Conservation (phyloP, 2,329 filamentous ascomycete genomes). For the Hypoxylon sp. region DNA sequence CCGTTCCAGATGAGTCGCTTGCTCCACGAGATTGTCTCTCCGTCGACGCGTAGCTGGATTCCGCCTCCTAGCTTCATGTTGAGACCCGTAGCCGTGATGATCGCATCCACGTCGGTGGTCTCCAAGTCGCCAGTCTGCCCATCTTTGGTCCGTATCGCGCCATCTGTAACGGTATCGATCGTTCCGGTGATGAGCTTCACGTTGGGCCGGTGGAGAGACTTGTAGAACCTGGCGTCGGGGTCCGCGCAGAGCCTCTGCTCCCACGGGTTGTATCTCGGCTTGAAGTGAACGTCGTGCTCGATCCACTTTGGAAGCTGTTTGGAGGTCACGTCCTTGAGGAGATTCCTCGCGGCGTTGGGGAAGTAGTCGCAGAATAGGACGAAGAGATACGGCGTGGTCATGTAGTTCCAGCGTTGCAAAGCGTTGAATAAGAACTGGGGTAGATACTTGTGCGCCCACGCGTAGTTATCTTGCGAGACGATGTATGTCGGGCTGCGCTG, state of each 20-base stretch:
- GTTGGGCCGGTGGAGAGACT: constrained; percentile 49
- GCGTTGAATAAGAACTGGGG: neutral
- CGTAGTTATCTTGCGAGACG: constrained; percentile 49
- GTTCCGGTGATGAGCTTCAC: constrained; percentile 53
- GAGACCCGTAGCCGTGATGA: constrained; percentile 72
- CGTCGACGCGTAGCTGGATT: constrained; percentile 62
- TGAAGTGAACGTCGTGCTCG: constrained; percentile 61
- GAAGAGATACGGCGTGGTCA: constrained; percentile 53
- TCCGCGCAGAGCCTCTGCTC: constrained; percentile 73
- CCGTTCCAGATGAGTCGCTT: constrained; percentile 59
- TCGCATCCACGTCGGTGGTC: constrained; percentile 64
- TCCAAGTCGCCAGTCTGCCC: constrained; percentile 55
- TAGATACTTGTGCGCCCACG: neutral
- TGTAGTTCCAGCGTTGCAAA: constrained; percentile 42
- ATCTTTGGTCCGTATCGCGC: constrained; percentile 54
- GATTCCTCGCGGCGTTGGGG: constrained; percentile 54
- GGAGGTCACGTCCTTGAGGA: constrained; percentile 55
- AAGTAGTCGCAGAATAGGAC: constrained; percentile 58
- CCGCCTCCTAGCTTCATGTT: constrained; percentile 63
- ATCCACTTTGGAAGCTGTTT: constrained; percentile 58
- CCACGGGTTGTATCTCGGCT: constrained; percentile 66
- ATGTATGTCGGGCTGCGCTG: constrained; percentile 80
- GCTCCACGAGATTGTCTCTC: constrained; percentile 32
- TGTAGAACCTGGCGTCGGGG: constrained; percentile 56
- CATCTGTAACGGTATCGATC: constrained; percentile 56